Evolutionary conservation across 2,329 filamentous ascomycete species (phyloP).

Genomic region (Coleophoma cylindrospora): DNA sequence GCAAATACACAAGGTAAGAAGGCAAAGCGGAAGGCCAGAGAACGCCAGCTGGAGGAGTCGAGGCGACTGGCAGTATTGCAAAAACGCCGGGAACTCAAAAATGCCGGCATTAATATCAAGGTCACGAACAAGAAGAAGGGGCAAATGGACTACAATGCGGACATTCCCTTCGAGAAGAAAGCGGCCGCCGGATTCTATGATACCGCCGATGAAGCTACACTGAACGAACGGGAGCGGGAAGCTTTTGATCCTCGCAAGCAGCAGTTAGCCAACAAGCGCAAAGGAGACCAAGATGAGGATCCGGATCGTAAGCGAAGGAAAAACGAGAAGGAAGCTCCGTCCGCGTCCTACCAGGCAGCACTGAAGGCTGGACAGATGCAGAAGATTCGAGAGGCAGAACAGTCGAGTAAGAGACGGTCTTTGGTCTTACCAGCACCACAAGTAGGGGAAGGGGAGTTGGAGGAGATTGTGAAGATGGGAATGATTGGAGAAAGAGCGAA

Average conservation of each 20-base stretch:
- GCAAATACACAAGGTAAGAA: constrained; percentile 99
- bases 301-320: constrained; percentile 78
- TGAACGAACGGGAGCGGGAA: constrained; percentile 79
- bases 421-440: constrained; percentile 86
- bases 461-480: constrained; percentile 99
- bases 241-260: constrained; percentile 91
- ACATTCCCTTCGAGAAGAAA: constrained; percentile 95
- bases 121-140: constrained; percentile 86
- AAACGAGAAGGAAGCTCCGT: constrained; percentile 77
- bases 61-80: constrained; percentile 84
- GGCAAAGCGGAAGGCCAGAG: constrained; percentile 93
- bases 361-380: constrained; percentile 92
- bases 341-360: constrained; percentile 77
- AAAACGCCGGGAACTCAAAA: constrained; percentile 94
- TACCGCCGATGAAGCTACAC: constrained; percentile 72
- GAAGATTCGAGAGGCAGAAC: constrained; percentile 91
- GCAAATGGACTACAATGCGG: constrained; percentile 99
- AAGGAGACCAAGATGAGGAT: constrained; percentile 84
- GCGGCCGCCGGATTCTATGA: constrained; percentile 89
- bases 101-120: constrained; percentile 97
- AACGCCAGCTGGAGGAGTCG: constrained; percentile 92
- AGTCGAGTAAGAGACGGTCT: constrained; percentile 84
- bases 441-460: constrained; percentile 86
- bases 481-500: constrained; percentile 86
- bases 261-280: constrained; percentile 86